Evolutionary conservation across 495 filamentous ascomycete species (phyloP), one percentile per base, ranked within the genome.

Genomic region (Parathielavia hyrcaniae): DNA sequence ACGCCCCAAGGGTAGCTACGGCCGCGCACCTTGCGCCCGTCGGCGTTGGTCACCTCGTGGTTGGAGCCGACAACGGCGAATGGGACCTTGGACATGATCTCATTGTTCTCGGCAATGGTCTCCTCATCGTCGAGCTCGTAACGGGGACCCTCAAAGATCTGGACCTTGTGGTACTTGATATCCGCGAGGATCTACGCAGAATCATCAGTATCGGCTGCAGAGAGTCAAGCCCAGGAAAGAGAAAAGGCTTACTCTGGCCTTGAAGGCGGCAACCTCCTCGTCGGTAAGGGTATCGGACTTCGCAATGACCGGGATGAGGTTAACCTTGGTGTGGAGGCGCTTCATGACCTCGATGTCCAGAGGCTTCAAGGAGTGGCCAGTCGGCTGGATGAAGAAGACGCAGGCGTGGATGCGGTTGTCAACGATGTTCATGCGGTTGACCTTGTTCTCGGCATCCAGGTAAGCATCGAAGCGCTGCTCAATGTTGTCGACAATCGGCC

Each of bases 11-110:
- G 95, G 78, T 98, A 98, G 66, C 85, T 83, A 73, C 93, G 93
- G 60, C 93, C 93, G 67, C 95, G 91, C 62, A 97, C 91, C 73
- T 91, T 91, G 66, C 93, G 91, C 52, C 95, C 95, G 71, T 98
- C 93, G 49, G 88, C 79, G 59, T 86, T 91, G 55, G 83, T 85
- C 62, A 98, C 88, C 74, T 97, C 95, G 61, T 83, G 82, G 73
- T 95, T 97, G 65, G 92, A 90, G 78, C 93, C 93, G 58, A 98
- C 93, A 58, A 98, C 90, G 46, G 93, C 93, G 69, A 98, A 98
- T 19, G 93, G 93, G 39, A 98, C 91, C 80, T 98, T 98, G 64
- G 95, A 96, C 91, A 98, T 91, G 73, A 98, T 98, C 79, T 98
- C 93, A 75, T 92, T 90, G 83, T 98, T 98, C 79, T 98, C 93